Base-by-base conservation (phyloP, 805 yeast genomes). In the Ogataea siamensis region DNA sequence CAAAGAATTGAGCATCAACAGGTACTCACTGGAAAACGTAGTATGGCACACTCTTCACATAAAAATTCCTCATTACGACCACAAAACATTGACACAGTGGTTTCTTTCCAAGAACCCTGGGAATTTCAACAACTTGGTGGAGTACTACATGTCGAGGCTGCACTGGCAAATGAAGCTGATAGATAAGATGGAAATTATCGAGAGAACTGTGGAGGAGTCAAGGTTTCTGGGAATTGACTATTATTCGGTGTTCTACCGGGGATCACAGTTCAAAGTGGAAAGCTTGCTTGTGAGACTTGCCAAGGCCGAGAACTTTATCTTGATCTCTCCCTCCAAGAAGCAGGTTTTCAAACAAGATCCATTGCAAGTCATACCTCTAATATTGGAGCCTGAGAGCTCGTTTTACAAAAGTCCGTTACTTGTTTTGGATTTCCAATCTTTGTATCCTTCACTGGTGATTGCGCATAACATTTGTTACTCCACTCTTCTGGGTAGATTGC, bases 221-320 rank as follows among this genome's bases (percentile, higher is more conserved):
- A 67, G 96, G 32, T 59, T 93, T 21, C 72, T 88, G 15, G 99
- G 99, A 0, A 77, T 93, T 18, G 98, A 93, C 51, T 93, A 88
- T 57, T 74, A 80, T 54, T 87, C 97, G 3, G 87, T 88, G 7
- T 77, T 84, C 43, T 83, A 86, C 35, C 61, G 99, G 42, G 99
- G 99, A 0, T 91, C 98, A 0, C 99, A 93, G 55, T 93, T 71
- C 57, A 89, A 87, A 55, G 96, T 93, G 2, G 99, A 93, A 55
- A 85, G 97, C 1, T 71, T 89, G 25, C 62, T 93, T 47, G 62
- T 77, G 3, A 63, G 99, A 37, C 61, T 93, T 13, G 75, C 93
- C 17, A 87, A 87, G 50, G 67, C 78, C 2, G 95, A 88, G 54
- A 83, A 83, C 54, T 77, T 71, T 36, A 58, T 91, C 28, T 55